Evolutionary conservation across 805 yeast genomes (phyloP).

Genomic region (Saturnispora hagleri): DNA sequence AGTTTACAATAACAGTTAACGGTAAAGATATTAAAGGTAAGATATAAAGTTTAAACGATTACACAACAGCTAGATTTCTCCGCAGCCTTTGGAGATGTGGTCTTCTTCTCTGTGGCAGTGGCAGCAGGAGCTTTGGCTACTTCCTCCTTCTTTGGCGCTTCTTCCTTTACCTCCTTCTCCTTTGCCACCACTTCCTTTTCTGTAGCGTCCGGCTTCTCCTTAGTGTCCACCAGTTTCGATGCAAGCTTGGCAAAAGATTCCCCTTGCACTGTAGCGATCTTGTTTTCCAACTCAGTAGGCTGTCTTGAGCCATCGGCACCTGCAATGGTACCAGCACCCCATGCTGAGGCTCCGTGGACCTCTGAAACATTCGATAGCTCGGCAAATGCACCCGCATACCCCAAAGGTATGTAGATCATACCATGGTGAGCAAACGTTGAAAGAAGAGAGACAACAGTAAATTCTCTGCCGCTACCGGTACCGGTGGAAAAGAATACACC

Average conservation of each 20-base stretch:
- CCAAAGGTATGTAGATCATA: slow-evolving; percentile 70
- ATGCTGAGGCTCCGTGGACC: slow-evolving; percentile 73
- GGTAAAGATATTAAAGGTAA: background rate
- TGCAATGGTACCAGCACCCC: slow-evolving; percentile 81
- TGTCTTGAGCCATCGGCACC: slow-evolving; percentile 70
- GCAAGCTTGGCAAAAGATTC: slow-evolving; percentile 45
- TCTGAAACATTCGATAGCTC: slow-evolving; percentile 48
- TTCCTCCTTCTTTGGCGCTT: background rate
- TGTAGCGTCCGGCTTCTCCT: background rate
- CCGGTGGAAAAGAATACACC: slow-evolving; percentile 70
- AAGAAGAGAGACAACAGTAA: slow-evolving; percentile 53
- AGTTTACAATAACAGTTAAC: background rate
- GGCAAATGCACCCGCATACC: slow-evolving; percentile 50
- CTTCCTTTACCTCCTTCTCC: background rate
- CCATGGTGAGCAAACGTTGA: slow-evolving; percentile 73
- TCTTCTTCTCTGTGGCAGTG: background rate
- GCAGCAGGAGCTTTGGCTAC: background rate
- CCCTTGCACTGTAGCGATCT: slow-evolving; percentile 62
- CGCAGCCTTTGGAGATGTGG: background rate
- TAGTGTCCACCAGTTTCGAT: slow-evolving; percentile 16
- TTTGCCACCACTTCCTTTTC: background rate
- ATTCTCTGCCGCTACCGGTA: slow-evolving; percentile 81
- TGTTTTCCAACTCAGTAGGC: slow-evolving; percentile 54
- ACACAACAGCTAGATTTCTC: slow-evolving; percentile 7
- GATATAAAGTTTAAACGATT: slow-evolving; percentile 1